Evolutionary conservation across 2,329 filamentous ascomycete species (phyloP).

Genomic region (Leptosphaerulina australis): DNA sequence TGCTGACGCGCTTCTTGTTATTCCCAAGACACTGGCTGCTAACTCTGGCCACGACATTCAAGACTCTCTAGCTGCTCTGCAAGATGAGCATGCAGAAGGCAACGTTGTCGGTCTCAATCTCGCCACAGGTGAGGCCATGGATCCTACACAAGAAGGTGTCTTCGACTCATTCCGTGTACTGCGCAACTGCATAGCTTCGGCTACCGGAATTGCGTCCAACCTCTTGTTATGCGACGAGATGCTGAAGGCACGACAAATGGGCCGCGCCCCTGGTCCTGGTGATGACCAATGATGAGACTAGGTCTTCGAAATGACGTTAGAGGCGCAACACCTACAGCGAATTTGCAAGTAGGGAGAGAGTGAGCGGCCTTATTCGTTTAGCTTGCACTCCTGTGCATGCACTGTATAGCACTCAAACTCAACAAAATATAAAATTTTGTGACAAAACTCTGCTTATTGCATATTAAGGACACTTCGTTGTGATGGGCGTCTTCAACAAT

Average conservation of each 20-base stretch:
- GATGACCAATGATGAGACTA: constrained; percentile 12
- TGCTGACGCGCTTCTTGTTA: constrained; percentile 90
- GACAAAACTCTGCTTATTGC: no score
- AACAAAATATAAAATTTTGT: neutral
- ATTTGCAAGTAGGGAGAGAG: neutral
- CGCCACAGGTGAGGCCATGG: constrained; percentile 88
- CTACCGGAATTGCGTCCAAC: constrained; percentile 93
- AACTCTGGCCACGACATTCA: constrained; percentile 97
- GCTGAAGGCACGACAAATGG: constrained; percentile 97
- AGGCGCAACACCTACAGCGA: neutral
- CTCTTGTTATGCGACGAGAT: constrained; percentile 94
- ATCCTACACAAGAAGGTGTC: constrained; percentile 87
- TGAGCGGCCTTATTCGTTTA: neutral
- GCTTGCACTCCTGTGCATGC: neutral
- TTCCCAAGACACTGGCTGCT: constrained; percentile 95
- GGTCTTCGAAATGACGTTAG: neutral
- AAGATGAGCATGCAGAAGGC: constrained; percentile 84
- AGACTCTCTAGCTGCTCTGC: constrained; percentile 84
- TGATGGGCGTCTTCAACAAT: neutral
- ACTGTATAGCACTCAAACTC: constrained; percentile 3
- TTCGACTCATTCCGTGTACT: constrained; percentile 96
- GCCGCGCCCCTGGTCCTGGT: constrained; percentile 16
- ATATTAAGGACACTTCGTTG: neutral
- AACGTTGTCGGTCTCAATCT: constrained; percentile 87
- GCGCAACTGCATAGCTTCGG: constrained; percentile 90